Evolutionary conservation across 495 filamentous ascomycete genomes (phyloP).

Genomic region (Penicillium arizonense): DNA sequence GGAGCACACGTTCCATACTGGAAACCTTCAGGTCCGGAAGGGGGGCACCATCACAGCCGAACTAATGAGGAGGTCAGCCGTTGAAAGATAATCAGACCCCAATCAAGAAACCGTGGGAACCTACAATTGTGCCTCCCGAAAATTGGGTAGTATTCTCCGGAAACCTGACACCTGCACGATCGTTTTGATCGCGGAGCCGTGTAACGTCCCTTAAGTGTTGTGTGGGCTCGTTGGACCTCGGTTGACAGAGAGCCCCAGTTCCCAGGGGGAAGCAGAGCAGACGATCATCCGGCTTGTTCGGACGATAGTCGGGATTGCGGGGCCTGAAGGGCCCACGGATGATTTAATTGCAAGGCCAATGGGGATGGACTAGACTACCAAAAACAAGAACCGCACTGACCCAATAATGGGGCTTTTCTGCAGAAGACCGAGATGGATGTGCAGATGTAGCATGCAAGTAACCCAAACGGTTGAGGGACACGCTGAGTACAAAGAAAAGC

Average conservation of each 20-base stretch:
- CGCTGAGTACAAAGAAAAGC: no score
- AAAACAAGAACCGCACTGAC: slow-evolving; percentile 7
- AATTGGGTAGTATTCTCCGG: slow-evolving; percentile 19
- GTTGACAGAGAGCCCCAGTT: slow-evolving; percentile 14
- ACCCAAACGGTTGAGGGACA: no score
- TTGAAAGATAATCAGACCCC: slow-evolving; percentile 10
- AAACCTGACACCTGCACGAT: slow-evolving; percentile 9
- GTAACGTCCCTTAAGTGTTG: slow-evolving; percentile 11
- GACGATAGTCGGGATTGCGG: slow-evolving; percentile 8
- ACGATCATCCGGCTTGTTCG: slow-evolving; percentile 14
- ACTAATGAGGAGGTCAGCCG: slow-evolving; percentile 8
- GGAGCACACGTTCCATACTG: slow-evolving; percentile 32
- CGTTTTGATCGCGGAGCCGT: slow-evolving; percentile 25
- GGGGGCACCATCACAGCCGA: slow-evolving; percentile 22
- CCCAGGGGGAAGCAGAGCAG: slow-evolving; percentile 6
- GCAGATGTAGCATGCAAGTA: neutral
- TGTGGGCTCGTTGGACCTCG: slow-evolving; percentile 20
- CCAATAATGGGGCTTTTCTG: neutral
- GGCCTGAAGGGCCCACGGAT: slow-evolving; percentile 7
- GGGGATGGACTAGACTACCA: slow-evolving; percentile 4
- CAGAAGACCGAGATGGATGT: neutral
- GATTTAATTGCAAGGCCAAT: slow-evolving; percentile 10
- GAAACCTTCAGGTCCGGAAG: slow-evolving; percentile 24
- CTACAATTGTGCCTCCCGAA: slow-evolving; percentile 14
- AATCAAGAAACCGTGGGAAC: slow-evolving; percentile 1